Conservation (phyloP, 805 yeast species). For the Candida succiphila region DNA sequence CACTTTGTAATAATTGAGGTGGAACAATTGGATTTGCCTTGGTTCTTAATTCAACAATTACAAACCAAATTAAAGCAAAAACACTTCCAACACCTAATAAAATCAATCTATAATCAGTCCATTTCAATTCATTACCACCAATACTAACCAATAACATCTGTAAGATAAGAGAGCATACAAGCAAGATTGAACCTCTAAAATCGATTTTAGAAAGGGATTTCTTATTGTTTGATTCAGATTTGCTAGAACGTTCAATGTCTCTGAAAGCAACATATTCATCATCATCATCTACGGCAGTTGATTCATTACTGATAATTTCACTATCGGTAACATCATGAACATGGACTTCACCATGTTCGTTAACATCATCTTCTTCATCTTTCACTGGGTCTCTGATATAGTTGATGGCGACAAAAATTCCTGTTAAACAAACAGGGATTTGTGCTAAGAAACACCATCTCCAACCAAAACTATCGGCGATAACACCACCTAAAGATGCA, state of each 20-base stretch:
- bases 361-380: conserved; percentile 13
- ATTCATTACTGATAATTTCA: no score
- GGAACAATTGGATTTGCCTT: conserved; percentile 24
- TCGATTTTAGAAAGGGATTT: conserved; percentile 4
- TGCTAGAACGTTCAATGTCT: no score
- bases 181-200: conserved; percentile 5
- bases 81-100: conserved; percentile 2
- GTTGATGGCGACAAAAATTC: conserved; percentile 26
- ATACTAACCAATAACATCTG: conserved; percentile 6
- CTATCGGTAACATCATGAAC: no score
- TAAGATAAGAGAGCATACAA: conserved; percentile 6
- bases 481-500: conserved; percentile 48
- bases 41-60: conserved; percentile 4
- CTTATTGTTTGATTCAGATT: no score
- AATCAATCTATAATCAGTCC: conserved; percentile 5
- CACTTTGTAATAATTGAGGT: conserved; percentile 14
- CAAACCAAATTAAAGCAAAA: conserved; percentile 2
- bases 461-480: conserved; percentile 49
- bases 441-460: conserved; percentile 42
- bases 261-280: no score
- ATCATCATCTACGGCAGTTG: no score
- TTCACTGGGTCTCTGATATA: conserved; percentile 24
- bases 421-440: conserved; percentile 33
- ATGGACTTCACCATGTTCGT: no score
- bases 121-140: conserved; percentile 8